Base-by-base conservation (phyloP, 352 stramenopile genomes). In the Peronospora farinosa region DNA sequence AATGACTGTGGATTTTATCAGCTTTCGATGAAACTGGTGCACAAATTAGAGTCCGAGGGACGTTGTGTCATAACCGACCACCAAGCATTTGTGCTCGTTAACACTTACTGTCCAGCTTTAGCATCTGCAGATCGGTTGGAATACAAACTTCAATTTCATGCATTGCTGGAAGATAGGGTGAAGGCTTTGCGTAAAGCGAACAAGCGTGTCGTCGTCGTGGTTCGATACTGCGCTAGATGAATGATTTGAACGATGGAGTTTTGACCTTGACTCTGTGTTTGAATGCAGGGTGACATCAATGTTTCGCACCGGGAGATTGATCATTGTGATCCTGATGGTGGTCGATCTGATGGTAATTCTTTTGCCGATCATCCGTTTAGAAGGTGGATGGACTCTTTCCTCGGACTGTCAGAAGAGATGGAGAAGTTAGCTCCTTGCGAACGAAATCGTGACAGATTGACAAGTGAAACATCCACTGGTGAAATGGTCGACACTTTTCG, bases 11-110 rank as follows among this genome's bases (percentile, higher is more conserved):
- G 2, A n/a, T 35, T 15, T 3, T 37, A 31, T 5, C 39, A 89
- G 78, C 56, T 87, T n/a, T 51, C 71, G 2, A 40, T 70, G 0
- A 78, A 78, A 57, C 15, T 78, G 11, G 50, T 88, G 58, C 76
- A 53, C 8, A 65, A 87, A 15, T 52, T 92, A 36, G 81, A 92
- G 36, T 66, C 69, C 15, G 87, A 96, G 63, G 87, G 87, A 3
- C 75, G 87, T 1, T 85, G 84, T 47, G 60, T 96, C 15, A 84
- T 95, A 45, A 96, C 86, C 5, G 83, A 95, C 51, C 86, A 96
- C 53, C 52, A 73, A 40, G 60, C 79, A n/a, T 96, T 95, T 59
- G 74, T 96, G 28, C 64, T 96, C 12, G 41, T 96, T 31, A 96
- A 96, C 57, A 76, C 88, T 15, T 96, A 96, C 58, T 94, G 84